These are phyloP conservation scores for Hyaloscypha bicolor DNA, from an alignment of 495 filamentous ascomycete genomes.

Conservation along the genomic window DNA sequence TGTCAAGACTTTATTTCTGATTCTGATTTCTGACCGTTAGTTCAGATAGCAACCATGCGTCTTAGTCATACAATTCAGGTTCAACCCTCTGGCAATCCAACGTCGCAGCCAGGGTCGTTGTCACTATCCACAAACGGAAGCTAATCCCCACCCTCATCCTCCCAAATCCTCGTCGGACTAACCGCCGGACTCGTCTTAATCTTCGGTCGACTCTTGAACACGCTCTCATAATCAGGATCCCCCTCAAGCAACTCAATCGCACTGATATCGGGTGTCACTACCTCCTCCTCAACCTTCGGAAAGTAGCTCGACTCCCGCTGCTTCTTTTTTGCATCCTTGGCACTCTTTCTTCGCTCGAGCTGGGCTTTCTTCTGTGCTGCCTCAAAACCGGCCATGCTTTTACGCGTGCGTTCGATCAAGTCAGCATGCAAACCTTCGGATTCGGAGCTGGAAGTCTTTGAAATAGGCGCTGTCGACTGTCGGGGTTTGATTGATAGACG, in stretches of 20 bases:
- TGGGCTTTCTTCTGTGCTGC: conserved; percentile 52
- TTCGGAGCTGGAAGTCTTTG: conserved; percentile 5
- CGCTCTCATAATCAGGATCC: conserved; percentile 77
- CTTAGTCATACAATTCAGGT: too few species aligned
- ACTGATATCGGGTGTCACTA: conserved; percentile 19
- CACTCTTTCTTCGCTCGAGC: conserved; percentile 57
- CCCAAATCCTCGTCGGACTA: conserved; percentile 32
- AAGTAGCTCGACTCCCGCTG: conserved; percentile 35
- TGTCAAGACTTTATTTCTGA: too few species aligned
- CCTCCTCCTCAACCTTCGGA: conserved; percentile 32
- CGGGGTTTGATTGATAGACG: conserved; percentile 32
- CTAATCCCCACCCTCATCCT: neutral
- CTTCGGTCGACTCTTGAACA: conserved; percentile 84
- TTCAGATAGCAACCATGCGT: too few species aligned
- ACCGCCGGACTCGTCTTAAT: conserved; percentile 70
- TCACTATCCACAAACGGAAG: neutral
- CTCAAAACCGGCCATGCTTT: conserved; percentile 72
- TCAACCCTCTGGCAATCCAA: neutral
- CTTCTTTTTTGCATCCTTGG: conserved; percentile 44
- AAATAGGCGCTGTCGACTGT: conserved; percentile 27
- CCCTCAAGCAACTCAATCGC: conserved; percentile 55
- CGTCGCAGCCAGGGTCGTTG: neutral
- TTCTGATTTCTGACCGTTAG: too few species aligned
- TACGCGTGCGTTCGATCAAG: conserved; percentile 76
- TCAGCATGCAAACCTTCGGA: conserved; percentile 31